Evolutionary conservation across 2,329 filamentous ascomycete genomes (phyloP).

Genomic region (Aspergillus sp.): DNA sequence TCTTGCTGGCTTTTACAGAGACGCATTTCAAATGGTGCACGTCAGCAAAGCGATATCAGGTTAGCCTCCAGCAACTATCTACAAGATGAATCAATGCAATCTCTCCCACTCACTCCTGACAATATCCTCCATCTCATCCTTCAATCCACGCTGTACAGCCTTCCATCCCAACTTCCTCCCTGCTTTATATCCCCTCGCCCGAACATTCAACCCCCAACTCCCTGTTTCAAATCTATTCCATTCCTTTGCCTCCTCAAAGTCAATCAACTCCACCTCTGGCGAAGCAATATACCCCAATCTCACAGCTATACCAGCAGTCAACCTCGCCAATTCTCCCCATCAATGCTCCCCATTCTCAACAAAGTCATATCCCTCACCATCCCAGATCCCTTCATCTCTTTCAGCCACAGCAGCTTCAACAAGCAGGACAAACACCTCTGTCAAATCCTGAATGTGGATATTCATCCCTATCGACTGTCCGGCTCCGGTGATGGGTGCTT

Average conservation of each 20-base stretch:
- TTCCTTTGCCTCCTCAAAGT: not conserved
- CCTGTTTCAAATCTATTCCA: slow-evolving; percentile 6
- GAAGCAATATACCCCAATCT: not conserved
- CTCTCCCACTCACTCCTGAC: slow-evolving; percentile 3
- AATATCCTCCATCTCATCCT: slow-evolving; percentile 3
- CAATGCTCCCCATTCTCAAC: slow-evolving; percentile 4
- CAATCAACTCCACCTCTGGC: not conserved
- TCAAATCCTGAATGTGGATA: slow-evolving; percentile 6
- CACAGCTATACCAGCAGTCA: slow-evolving; percentile 1
- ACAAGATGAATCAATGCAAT: not conserved
- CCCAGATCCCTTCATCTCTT: not conserved
- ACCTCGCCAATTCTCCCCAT: slow-evolving; percentile 5
- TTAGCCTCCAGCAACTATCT: too few relatives aligned
- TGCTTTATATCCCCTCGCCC: slow-evolving; percentile 2
- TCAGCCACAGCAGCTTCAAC: not conserved
- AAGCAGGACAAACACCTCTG: slow-evolving; percentile 1
- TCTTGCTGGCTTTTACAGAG: not conserved
- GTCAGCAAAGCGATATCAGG: not conserved
- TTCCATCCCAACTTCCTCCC: slow-evolving; percentile 3
- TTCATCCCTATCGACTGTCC: slow-evolving; percentile 3
- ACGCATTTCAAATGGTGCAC: not conserved
- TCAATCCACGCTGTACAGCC: not conserved
- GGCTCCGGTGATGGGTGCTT: slow-evolving; percentile 5
- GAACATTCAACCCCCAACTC: slow-evolving; percentile 9
- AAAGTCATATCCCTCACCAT: not conserved